Evolutionary conservation across 345 rosid species (phyloP), one percentile per base, ranked within the genome.

Genomic region (Lepidium aucheri): DNA sequence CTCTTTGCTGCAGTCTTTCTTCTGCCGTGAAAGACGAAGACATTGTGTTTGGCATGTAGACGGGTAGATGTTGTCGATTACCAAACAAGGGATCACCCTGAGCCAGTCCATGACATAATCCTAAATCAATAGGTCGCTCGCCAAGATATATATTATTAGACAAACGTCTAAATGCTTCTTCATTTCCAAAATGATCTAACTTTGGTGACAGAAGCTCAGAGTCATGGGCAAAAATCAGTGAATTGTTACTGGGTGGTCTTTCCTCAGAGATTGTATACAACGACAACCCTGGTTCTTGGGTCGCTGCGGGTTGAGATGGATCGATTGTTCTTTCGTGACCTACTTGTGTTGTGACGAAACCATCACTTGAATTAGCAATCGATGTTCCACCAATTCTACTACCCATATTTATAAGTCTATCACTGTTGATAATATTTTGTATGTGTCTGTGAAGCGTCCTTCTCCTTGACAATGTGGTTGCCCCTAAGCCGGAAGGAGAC

Each of bases 361-460:
- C 82, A 51, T 60, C 64, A 65, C 73, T 70, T 62, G 65, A 56
- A 77, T 79, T 80, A 67, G 76, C 64, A 59, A 81, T 62, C 62
- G 82, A 68, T 14, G 73, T 35, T 41, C 81, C 85, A 54, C 82
- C 86, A 34, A 38, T 40, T 67, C 87, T 82, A 65, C 76, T 55
- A 55, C 83, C 65, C 80, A 84, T 42, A 56, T 36, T 56, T 62
- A 54, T 45, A 70, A 79, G 73, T 60, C 97, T 83, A 72, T 72
- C 86, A 44, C 71, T 51, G 17, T 86, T 77, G 65, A 87, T 81
- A 52, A 90, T 79, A 45, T 77, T 85, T 43, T 89, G 95, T 68
- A 91, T 89, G 64, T 82, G 96, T 18, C 97, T 89, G 57, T 91
- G 91, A 77, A 85, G 76, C 84, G 83, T 79, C 43, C 99, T 87